Evolutionary conservation across 441 rosid species (phyloP).

Genomic region (Macaranga tanarius): DNA sequence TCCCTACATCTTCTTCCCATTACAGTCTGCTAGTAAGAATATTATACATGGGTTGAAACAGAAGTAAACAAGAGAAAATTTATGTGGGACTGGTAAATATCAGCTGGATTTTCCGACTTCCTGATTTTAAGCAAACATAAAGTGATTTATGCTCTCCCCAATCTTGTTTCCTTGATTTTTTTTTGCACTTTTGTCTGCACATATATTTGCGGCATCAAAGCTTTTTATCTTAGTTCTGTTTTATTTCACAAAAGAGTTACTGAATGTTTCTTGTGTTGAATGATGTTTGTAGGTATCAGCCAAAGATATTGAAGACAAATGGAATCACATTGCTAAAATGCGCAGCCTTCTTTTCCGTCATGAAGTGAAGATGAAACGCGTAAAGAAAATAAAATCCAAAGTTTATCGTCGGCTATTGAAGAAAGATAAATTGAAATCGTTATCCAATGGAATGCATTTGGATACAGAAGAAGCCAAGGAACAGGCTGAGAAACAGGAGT

Average conservation of each 20-base stretch:
- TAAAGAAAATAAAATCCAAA: constrained; percentile 96
- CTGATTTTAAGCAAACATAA: neutral
- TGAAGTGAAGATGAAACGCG: constrained; percentile 73
- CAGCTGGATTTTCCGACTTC: constrained; percentile 9
- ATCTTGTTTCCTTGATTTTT: neutral
- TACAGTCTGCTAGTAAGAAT: no score
- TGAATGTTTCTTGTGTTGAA: constrained; percentile 18
- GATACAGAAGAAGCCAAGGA: constrained; percentile 88
- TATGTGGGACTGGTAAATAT: no score
- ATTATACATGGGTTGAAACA: no score
- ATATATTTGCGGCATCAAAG: neutral
- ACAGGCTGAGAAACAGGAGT: constrained; percentile 72
- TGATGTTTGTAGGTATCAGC: constrained; percentile 57
- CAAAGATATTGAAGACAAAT: constrained; percentile 65
- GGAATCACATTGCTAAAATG: constrained; percentile 71
- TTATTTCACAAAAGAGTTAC: neutral
- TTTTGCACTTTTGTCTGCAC: neutral
- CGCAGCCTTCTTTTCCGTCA: constrained; percentile 86
- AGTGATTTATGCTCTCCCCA: neutral
- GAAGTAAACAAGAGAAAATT: no score
- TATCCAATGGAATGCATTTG: constrained; percentile 48
- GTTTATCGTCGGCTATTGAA: constrained; percentile 71
- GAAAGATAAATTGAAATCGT: constrained; percentile 57
- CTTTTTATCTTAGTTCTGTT: neutral
- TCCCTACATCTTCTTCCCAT: neutral